A percentile compares a stretch with the other conserved stretches of the same genome.
Conservation (phyloP, 1,284 basidiomycete genomes). For the Sanguinoderma infundibulare region DNA sequence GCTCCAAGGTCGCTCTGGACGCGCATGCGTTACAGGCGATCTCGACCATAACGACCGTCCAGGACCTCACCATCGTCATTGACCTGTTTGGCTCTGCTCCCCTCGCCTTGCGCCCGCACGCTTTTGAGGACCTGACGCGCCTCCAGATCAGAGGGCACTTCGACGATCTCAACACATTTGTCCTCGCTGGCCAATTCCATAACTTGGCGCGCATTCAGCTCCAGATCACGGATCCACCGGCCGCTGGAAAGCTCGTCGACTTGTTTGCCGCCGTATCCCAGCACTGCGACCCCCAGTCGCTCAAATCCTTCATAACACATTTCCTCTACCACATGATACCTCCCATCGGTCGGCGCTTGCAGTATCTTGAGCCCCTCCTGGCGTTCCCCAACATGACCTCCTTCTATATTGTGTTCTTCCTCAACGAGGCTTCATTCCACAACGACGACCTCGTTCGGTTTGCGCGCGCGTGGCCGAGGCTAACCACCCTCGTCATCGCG, state of each 20-base stretch:
- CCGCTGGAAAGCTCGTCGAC: neutral
- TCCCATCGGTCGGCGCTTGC: too few relatives aligned
- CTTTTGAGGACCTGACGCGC: neutral
- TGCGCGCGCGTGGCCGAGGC: neutral
- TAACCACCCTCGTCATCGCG: neutral
- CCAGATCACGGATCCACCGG: neutral
- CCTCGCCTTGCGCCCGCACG: neutral
- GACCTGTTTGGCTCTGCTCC: neutral
- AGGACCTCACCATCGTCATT: neutral
- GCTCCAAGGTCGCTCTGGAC: neutral
- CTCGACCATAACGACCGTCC: neutral
- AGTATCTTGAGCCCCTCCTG: neutral
- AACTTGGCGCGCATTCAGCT: neutral
- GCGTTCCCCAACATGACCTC: neutral
- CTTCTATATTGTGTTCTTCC: neutral
- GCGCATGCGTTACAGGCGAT: neutral
- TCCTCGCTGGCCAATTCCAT: neutral
- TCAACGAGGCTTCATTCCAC: neutral
- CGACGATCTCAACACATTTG: too few relatives aligned
- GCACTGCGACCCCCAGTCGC: neutral
- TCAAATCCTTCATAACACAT: neutral
- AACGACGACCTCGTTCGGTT: neutral
- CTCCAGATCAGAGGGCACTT: too few relatives aligned
- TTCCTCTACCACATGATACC: too few relatives aligned
- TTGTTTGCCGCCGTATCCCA: neutral